Conservation (phyloP, 2,329 filamentous ascomycete genomes). For the Calonectria ilicicola region DNA sequence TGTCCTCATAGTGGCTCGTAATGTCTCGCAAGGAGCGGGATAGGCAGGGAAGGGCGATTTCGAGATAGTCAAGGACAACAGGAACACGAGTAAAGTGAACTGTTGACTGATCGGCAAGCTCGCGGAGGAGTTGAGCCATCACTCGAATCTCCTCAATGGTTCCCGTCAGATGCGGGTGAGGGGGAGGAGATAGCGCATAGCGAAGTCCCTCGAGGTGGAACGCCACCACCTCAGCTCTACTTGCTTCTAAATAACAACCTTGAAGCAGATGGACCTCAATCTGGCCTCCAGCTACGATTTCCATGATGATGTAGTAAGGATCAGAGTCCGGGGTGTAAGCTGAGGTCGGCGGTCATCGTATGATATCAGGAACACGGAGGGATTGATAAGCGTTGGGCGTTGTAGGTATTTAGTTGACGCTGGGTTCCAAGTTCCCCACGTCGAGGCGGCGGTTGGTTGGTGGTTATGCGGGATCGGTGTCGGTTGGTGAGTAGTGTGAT, state of each 20-base stretch:
- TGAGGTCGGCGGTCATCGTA: conserved; percentile 36
- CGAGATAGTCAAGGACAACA: conserved; percentile 66
- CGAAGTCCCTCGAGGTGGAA: conserved; percentile 63
- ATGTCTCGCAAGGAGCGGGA: conserved; percentile 66
- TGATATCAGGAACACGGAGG: conserved; percentile 18
- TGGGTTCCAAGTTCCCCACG: conserved; percentile 11
- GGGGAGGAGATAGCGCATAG: conserved; percentile 55
- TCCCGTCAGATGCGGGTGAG: conserved; percentile 59
- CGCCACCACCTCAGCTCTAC: conserved; percentile 62
- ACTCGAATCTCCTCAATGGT: conserved; percentile 61
- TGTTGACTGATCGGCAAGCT: conserved; percentile 66
- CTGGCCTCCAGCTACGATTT: conserved; percentile 44
- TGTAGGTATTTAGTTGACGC: conserved; percentile 7
- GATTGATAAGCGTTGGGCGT: conserved; percentile 16
- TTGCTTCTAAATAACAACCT: conserved; percentile 67
- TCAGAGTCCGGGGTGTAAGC: conserved; percentile 19
- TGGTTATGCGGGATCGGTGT: conserved; percentile 28
- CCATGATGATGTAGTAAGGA: conserved; percentile 40
- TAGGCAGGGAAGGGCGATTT: conserved; percentile 68
- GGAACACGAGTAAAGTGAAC: conserved; percentile 63
- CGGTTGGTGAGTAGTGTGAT: conserved; percentile 32
- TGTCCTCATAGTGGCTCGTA: conserved; percentile 62
- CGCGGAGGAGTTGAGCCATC: conserved; percentile 61
- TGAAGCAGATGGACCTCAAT: conserved; percentile 56
- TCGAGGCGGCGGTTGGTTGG: conserved; percentile 12